Base-by-base conservation (phyloP, 106 monocot species). In the Acanthochlamys bracteata region DNA sequence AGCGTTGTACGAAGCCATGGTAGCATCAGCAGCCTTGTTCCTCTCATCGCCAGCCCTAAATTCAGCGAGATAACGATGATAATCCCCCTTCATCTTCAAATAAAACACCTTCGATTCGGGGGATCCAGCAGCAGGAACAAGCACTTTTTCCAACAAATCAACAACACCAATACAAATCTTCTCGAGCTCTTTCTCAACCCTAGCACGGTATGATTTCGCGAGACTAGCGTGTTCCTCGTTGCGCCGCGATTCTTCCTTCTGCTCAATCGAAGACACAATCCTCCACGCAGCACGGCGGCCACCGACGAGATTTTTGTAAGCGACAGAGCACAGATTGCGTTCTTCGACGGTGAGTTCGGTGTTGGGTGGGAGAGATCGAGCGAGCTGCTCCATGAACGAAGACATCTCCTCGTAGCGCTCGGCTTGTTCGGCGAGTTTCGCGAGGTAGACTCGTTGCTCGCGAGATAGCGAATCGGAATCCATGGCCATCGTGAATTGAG, bases 351-450 rank as follows among this genome's bases (percentile, higher is more conserved):
- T 66, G 21, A 66, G 52, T 15, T 66, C 66, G 6, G 40, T 25
- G 43, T 43, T 43, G 16, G 64, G 23, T 0, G 64, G 42, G 66
- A 19, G 24, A 12, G n/a, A 9, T 11, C 25, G 47, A 25, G 14
- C 66, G 22, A 66, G 66, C 15, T 8, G 12, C 66, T 66, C 52
- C 66, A 66, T 66, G 66, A 66, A 66, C 52, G 15, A 20, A 2
- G 24, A 22, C 66, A 66, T 66, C 66, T 66, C 66, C 24, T 49
- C 52, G 49, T 66, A 66, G 25, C 66, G 47, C 66, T 66, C 66
- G 24, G 66, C 66, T 42, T 64, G 64, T 23, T 64, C 64, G 10
- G 64, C 64, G 10, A 64, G 45, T 45, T 64, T 64, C 19, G 66
- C 66, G 13, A 66, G 66, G 66, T 53, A 66, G 24, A 66, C 51